Evolutionary conservation across 176 grass and related monocot genomes (phyloP), one percentile per base, ranked within the genome.

Genomic region (Hyparrhenia diplandra): DNA sequence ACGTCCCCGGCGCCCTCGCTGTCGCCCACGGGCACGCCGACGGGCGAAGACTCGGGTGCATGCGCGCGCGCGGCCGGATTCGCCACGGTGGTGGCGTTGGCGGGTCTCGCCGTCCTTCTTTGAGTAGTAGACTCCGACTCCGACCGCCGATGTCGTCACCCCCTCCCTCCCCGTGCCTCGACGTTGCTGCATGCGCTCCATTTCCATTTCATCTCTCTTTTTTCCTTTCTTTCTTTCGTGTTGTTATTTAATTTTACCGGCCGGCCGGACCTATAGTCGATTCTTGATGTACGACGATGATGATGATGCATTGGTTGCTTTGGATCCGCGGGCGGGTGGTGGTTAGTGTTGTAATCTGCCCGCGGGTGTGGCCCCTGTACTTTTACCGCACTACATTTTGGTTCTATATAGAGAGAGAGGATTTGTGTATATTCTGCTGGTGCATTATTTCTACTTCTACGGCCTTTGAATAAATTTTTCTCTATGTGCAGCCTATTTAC

Each of bases 211-310:
- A 6, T n/a, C n/a, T n/a, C n/a, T 24, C 17, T 24, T 13, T 13
- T 17, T 25, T 28, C 4, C 5, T 17, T 25, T 29, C 18, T 66
- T 64, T 27, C 24, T 51, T 79, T 69, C 29, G 73, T 79, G 88
- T 63, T 73, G 84, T 79, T 79, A 82, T 86, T 83, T 79, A 78
- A 69, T 83, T 90, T 86, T 90, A 85, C 87, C 66, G 78, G 78
- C 69, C n/a, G n/a, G n/a, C n/a, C n/a, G n/a, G n/a, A n/a, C 40
- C 64, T 51, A 69, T 34, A 35, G 54, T 42, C 30, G 27, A 85
- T 90, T 90, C 74, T 90, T 86, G 79, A 82, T 85, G 87, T 88
- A 88, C 59, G 76, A 78, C 3, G 84, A 72, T 57, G 84, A 72
- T 55, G 71, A 25, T 13, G 76, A 72, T 88, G 82, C 70, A 75